phyloP scores from a whole-genome alignment of 257 asterid genomes.

The Lavandula angustifolia region DNA sequence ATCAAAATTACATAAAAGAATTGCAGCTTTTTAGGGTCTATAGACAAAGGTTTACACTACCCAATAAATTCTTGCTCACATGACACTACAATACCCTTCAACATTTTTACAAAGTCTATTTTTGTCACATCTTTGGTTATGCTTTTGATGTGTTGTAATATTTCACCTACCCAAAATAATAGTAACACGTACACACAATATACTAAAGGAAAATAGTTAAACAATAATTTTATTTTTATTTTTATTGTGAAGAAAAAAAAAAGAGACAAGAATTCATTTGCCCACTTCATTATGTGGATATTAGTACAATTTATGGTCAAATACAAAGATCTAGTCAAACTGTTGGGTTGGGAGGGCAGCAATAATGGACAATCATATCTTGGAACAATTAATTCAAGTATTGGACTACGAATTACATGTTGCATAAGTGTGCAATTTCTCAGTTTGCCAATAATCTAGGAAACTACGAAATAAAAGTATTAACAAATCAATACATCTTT shows the following conservation, averaged over 20 bases:
- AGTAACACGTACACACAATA: neutral
- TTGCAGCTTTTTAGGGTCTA: slow-evolving; percentile 39
- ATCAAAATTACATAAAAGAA: slow-evolving; percentile 22
- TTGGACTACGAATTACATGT: slow-evolving; percentile 1
- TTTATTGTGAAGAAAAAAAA: neutral
- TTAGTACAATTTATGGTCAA: slow-evolving; percentile 4
- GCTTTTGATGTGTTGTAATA: slow-evolving; percentile 25
- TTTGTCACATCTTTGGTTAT: slow-evolving; percentile 34
- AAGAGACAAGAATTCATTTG: neutral
- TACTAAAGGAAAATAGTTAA: too few relatives aligned
- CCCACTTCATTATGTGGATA: too few relatives aligned
- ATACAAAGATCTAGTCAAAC: slow-evolving; percentile 26
- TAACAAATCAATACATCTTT: neutral
- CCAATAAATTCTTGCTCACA: slow-evolving; percentile 45
- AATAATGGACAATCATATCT: slow-evolving; percentile 29
- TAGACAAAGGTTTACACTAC: slow-evolving; percentile 29
- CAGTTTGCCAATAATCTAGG: slow-evolving; percentile 18
- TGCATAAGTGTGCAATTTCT: slow-evolving; percentile 24
- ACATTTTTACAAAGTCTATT: slow-evolving; percentile 32
- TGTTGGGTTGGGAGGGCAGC: slow-evolving; percentile 19
- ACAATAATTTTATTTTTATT: neutral
- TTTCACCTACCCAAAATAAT: slow-evolving; percentile 10
- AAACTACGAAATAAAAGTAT: neutral
- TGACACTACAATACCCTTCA: slow-evolving; percentile 1
- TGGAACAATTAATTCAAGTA: slow-evolving; percentile 26